Percentiles rank a stretch among this genome's conserved stretches.
Conservation (phyloP, 2,329 filamentous ascomycete species). For the Rugonectria rugulosa region DNA sequence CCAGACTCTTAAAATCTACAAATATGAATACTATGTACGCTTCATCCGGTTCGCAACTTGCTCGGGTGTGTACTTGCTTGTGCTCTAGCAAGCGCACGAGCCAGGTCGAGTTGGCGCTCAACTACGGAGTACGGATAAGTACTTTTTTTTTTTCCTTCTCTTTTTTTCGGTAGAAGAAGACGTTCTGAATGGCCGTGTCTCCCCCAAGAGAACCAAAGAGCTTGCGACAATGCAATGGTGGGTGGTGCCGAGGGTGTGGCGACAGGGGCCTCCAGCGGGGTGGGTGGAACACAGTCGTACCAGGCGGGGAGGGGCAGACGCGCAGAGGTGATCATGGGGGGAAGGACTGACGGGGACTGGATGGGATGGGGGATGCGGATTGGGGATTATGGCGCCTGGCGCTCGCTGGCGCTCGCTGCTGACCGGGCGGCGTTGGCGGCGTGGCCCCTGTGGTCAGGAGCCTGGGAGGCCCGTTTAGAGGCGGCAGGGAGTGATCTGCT, state of each 20-base stretch:
- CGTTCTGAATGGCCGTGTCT: constrained; percentile 23
- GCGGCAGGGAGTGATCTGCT: constrained; percentile 12
- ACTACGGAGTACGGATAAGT: too few relatives aligned
- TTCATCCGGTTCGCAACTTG: constrained; percentile 36
- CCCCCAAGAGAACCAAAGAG: constrained; percentile 29
- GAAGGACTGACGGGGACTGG: too few relatives aligned
- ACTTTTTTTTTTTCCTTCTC: background rate
- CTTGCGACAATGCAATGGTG: constrained; percentile 29
- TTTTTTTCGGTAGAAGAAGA: constrained; percentile 35
- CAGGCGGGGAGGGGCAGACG: constrained; percentile 30
- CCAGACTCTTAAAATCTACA: too few relatives aligned
- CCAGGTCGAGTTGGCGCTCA: constrained; percentile 33
- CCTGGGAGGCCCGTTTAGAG: constrained; percentile 13
- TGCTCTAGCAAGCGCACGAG: constrained; percentile 36
- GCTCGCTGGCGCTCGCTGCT: constrained; percentile 33
- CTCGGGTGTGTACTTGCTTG: constrained; percentile 36
- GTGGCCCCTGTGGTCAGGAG: constrained; percentile 15
- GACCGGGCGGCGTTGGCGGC: constrained; percentile 24
- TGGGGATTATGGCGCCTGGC: constrained; percentile 23
- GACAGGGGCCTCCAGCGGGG: constrained; percentile 36
- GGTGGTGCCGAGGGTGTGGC: constrained; percentile 38
- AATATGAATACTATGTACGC: too few relatives aligned
- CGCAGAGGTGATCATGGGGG: constrained; percentile 39
- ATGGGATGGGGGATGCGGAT: constrained; percentile 8
- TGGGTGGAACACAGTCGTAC: constrained; percentile 45